Conservation (phyloP, 2,329 filamentous ascomycete genomes). For the Beauveria scarabaeidicola region DNA sequence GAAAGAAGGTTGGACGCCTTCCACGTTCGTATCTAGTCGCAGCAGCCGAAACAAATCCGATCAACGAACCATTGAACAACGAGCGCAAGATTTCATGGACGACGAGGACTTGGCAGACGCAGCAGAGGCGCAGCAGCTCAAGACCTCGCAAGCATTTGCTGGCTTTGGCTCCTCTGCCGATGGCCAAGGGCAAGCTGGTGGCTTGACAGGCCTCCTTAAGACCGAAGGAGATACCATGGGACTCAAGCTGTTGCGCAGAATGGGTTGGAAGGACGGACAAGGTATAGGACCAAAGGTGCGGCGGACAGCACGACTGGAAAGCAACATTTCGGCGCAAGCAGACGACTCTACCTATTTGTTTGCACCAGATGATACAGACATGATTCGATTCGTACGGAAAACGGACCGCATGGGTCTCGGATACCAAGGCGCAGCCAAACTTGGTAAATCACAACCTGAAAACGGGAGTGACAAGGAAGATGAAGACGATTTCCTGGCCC, state of each 20-base stretch:
- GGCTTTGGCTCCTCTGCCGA: conserved; percentile 62
- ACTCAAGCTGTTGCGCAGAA: conserved; percentile 71
- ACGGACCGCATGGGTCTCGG: conserved; percentile 64
- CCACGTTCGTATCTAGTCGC: conserved; percentile 85
- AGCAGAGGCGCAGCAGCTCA: conserved; percentile 65
- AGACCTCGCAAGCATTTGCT: conserved; percentile 66
- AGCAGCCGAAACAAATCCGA: conserved; percentile 64
- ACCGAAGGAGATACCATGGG: conserved; percentile 77
- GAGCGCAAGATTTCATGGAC: conserved; percentile 91
- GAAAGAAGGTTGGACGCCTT: conserved; percentile 94
- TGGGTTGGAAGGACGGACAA: conserved; percentile 95
- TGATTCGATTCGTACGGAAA: conserved; percentile 60
- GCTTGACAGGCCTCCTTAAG: conserved; percentile 61
- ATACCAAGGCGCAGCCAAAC: conserved; percentile 48
- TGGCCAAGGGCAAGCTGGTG: conserved; percentile 37
- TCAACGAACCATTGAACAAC: conserved; percentile 39
- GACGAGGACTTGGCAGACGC: conserved; percentile 88
- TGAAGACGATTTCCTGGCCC: conserved; percentile 24
- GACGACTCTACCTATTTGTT: conserved; percentile 59
- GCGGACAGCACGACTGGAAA: conserved; percentile 59
- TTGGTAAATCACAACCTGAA: conserved; percentile 31
- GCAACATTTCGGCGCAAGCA: conserved; percentile 27
- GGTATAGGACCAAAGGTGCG: conserved; percentile 83
- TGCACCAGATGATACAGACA: conserved; percentile 69
- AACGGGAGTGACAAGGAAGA: conserved; percentile 37